Evolutionary conservation across 1,284 basidiomycete species (phyloP), one percentile per base, ranked within the genome.

Genomic region (Fomitopsis palustris): DNA sequence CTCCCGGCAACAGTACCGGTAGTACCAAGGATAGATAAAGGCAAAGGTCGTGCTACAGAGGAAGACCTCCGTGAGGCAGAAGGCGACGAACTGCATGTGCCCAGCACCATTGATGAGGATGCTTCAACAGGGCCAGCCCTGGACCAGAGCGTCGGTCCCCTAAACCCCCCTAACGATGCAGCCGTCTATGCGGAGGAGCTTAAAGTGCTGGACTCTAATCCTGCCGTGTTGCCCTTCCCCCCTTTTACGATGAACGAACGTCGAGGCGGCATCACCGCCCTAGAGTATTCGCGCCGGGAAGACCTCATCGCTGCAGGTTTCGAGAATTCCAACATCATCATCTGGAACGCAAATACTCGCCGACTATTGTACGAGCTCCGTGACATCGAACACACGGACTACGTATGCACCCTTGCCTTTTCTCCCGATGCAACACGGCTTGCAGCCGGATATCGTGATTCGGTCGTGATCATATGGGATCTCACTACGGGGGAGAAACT

Each of bases 321-420:
- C 6, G 58, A 62, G 33, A 66, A 70, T 58, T 52, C 55, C 2
- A 57, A 59, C 6, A 57, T 72, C 23, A 53, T 64, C 33, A 33
- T 70, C 2, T 73, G 70, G 70, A 61, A 72, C 35, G 31, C 47
- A 25, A 19, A 10, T 23, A 64, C 60, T 37, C 60, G 64, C 21
- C 29, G 47, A 21, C 16, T 19, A 16, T 2, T 59, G 35, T 38
- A 19, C 37, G 56, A 57, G 41, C 56, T 60, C 49, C 29, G 33
- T 1, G 49, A 52, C 25, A 23, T 33, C 49, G 33, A 33, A 7
- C 64, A 69, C 59, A 35, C 35, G 2, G 57, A 58, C 37, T 38
- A 55, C 17, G 60, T 69, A 23, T 57, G 42, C 17, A 59, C 64
- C 1, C 54, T 69, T 31, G 61, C 62, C 9, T 67, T 69, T 57